phyloP scores from a whole-genome alignment of 2,329 filamentous ascomycete species.

The Curvularia spicifera region DNA sequence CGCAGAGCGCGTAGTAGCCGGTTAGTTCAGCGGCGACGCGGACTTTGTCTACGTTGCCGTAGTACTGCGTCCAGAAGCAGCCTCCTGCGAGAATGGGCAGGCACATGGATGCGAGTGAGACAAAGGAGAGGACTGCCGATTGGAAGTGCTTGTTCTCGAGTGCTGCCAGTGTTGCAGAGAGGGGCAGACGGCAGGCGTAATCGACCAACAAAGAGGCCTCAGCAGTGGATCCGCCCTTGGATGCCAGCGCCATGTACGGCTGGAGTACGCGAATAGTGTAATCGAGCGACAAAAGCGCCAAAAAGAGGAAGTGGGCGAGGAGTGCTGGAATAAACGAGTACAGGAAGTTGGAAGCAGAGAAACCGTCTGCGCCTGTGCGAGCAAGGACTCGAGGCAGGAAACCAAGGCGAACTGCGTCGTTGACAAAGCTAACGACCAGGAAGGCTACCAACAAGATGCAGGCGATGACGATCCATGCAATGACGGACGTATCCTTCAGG shows the following conservation, averaged over 20 bases:
- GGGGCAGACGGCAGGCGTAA: constrained; percentile 70
- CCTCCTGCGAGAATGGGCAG: constrained; percentile 73
- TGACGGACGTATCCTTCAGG: constrained; percentile 69
- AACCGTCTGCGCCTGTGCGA: constrained; percentile 65
- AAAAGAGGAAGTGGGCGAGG: constrained; percentile 70
- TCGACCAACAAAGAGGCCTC: constrained; percentile 71
- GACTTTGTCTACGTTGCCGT: constrained; percentile 43
- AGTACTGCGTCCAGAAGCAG: constrained; percentile 75
- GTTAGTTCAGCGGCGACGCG: constrained; percentile 73
- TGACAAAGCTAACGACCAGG: constrained; percentile 78
- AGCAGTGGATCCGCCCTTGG: constrained; percentile 65
- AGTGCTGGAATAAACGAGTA: constrained; percentile 78
- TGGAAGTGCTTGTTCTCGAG: constrained; percentile 68
- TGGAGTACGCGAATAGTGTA: constrained; percentile 69
- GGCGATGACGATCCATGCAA: constrained; percentile 64
- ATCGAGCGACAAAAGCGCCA: constrained; percentile 71
- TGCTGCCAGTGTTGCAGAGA: constrained; percentile 66
- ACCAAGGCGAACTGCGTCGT: constrained; percentile 68
- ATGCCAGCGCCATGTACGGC: constrained; percentile 71
- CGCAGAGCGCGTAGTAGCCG: constrained; percentile 74
- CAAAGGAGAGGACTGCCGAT: constrained; percentile 66
- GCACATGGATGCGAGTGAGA: constrained; percentile 65
- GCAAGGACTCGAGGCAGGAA: constrained; percentile 74
- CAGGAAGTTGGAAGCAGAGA: constrained; percentile 86
- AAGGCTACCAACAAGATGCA: constrained; percentile 56